Conservation (phyloP, 192 early-diverging fungal species). For the Linnemannia schmuckeri region DNA sequence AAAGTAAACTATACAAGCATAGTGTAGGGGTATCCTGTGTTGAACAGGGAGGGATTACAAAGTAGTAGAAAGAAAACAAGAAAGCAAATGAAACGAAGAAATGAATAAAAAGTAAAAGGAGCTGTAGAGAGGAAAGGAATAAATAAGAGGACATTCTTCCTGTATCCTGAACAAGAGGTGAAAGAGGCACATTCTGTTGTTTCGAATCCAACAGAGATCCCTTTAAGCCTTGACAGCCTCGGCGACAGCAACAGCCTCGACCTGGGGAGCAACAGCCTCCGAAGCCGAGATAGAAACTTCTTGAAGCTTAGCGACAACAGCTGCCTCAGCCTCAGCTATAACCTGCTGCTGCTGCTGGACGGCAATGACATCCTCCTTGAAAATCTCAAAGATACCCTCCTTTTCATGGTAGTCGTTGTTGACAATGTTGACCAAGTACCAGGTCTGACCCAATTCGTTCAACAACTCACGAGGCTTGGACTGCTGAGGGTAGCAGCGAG, state of each 20-base stretch:
- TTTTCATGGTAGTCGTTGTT: constrained; percentile 91
- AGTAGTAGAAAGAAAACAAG: neutral
- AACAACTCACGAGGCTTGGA: constrained; percentile 64
- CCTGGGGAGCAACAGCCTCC: neutral
- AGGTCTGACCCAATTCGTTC: constrained; percentile 72
- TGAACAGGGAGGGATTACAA: constrained; percentile 38
- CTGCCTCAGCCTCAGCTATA: neutral
- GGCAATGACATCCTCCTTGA: constrained; percentile 56
- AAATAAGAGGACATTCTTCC: neutral
- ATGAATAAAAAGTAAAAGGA: constrained; percentile 14
- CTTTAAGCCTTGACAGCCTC: constrained; percentile 30
- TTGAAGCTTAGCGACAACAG: neutral
- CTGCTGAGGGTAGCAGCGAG: constrained; percentile 70
- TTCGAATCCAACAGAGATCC: neutral
- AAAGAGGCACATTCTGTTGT: neutral
- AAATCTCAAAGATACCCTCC: constrained; percentile 76
- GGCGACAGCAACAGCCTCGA: neutral
- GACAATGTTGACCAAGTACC: constrained; percentile 95
- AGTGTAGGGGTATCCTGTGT: constrained; percentile 32
- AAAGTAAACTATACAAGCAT: constrained; percentile 5
- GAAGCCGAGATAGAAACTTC: neutral
- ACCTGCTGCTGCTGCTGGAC: neutral
- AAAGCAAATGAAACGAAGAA: constrained; percentile 5
- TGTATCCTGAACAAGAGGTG: neutral
- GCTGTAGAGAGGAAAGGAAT: neutral